Percentiles rank a stretch among this genome's conserved stretches.
Conservation (phyloP, 768 basidiomycete species). For the Candolleomyces eurysporus region DNA sequence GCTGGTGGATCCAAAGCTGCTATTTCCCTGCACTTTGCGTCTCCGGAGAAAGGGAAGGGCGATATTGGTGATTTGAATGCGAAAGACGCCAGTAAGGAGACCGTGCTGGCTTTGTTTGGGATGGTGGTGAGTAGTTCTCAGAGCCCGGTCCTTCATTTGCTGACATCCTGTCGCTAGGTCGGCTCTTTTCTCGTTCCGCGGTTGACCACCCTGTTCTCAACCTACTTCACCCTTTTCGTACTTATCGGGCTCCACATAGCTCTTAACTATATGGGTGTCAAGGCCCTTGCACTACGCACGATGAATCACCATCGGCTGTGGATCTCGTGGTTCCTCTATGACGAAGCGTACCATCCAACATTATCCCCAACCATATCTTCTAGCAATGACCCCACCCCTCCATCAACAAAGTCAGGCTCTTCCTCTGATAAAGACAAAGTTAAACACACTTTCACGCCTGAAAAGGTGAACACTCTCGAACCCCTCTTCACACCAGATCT, state of each 20-base stretch:
- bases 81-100: constrained; percentile 72
- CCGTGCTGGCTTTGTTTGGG: constrained; percentile 62
- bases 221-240: constrained; percentile 48
- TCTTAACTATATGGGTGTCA: constrained; percentile 61
- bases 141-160: neutral
- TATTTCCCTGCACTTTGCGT: constrained; percentile 64
- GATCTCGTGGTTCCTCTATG: constrained; percentile 49
- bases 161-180: constrained; percentile 35
- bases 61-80: constrained; percentile 72
- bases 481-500: constrained; percentile 26
- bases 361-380: too few species aligned
- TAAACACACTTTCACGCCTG: constrained; percentile 1
- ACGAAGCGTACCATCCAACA: neutral
- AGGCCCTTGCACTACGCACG: constrained; percentile 52
- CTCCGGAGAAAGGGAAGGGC: constrained; percentile 46
- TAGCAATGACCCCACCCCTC: too few species aligned
- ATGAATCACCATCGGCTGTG: constrained; percentile 59
- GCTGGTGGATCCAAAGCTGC: constrained; percentile 72
- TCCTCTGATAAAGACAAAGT: neutral
- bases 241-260: constrained; percentile 54
- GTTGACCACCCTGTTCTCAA: constrained; percentile 44
- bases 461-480: constrained; percentile 6
- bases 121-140: constrained; percentile 50
- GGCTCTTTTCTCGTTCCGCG: constrained; percentile 60
- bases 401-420: too few species aligned